Percentiles rank a stretch among this genome's conserved stretches.
Conservation (phyloP, 1,284 basidiomycete genomes). For the Leucocoprinus gongylophorus region DNA sequence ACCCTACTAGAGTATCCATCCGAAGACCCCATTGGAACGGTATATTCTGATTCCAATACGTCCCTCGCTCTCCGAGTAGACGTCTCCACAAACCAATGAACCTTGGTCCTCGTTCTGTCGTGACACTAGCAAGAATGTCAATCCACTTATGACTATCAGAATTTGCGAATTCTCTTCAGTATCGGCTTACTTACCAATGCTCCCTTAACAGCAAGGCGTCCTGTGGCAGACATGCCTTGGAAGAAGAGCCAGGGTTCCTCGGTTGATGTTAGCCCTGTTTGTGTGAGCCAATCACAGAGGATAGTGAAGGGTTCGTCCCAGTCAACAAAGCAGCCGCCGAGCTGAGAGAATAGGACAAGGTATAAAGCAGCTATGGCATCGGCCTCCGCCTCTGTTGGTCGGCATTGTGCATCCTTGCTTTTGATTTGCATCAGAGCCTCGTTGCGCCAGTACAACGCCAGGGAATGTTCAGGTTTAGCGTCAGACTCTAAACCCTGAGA, state of each 20-base stretch:
- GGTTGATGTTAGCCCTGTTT: conserved; percentile 51
- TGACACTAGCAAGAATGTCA: conserved; percentile 65
- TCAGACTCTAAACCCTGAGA: conserved; percentile 51
- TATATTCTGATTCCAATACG: conserved; percentile 18
- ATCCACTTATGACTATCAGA: conserved; percentile 49
- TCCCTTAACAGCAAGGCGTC: conserved; percentile 56
- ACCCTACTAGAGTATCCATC: conserved; percentile 64
- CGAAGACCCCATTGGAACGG: conserved; percentile 31
- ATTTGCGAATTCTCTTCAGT: conserved; percentile 2
- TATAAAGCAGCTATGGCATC: conserved; percentile 72
- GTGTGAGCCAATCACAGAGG: conserved; percentile 64
- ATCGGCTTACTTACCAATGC: conserved; percentile 51
- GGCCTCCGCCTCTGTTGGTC: conserved; percentile 52
- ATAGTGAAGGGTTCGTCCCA: conserved; percentile 63
- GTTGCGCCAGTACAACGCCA: conserved; percentile 60
- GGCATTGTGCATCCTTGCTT: conserved; percentile 42
- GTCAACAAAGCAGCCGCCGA: conserved; percentile 55
- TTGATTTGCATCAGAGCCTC: conserved; percentile 52
- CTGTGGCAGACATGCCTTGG: conserved; percentile 43
- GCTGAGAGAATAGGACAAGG: conserved; percentile 60
- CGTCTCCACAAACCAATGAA: conserved; percentile 60
- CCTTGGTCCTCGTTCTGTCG: conserved; percentile 53
- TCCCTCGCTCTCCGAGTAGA: conserved; percentile 34
- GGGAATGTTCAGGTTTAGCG: conserved; percentile 46
- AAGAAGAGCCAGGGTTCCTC: conserved; percentile 57